These are phyloP conservation scores for Phytophthora pseudosyringae DNA, from an alignment of 352 stramenopile genomes.

Conservation along the genomic window DNA sequence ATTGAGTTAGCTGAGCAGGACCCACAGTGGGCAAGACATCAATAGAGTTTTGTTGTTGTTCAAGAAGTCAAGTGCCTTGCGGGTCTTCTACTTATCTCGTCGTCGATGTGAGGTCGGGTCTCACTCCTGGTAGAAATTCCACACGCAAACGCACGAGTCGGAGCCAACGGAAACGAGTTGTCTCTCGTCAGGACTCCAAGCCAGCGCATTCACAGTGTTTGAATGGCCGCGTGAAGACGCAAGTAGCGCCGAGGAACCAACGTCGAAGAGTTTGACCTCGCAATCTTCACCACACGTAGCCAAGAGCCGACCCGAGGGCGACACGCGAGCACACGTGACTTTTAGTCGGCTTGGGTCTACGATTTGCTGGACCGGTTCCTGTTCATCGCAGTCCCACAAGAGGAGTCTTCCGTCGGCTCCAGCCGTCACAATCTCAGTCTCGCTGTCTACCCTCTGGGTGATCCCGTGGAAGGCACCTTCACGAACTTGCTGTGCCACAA, in stretches of 20 bases:
- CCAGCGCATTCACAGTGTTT: constrained; percentile 68
- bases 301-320: constrained; percentile 76
- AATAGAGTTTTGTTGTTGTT: constrained; percentile 29
- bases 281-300: constrained; percentile 85
- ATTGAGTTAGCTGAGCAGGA: constrained; percentile 4
- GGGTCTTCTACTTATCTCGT: constrained; percentile 1
- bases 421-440: constrained; percentile 91
- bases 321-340: constrained; percentile 57
- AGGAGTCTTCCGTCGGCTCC: constrained; percentile 84
- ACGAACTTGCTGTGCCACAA: constrained; percentile 84
- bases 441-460: constrained; percentile 87
- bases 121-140: constrained; percentile 86
- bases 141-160: constrained; percentile 91
- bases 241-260: constrained; percentile 50
- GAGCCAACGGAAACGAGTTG: constrained; percentile 91
- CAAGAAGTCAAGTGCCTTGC: constrained; percentile 1
- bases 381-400: constrained; percentile 92
- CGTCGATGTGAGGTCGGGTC: not conserved
- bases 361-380: constrained; percentile 72
- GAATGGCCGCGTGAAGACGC: constrained; percentile 70
- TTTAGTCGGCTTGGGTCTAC: constrained; percentile 51
- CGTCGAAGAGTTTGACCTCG: constrained; percentile 82
- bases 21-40: not conserved
- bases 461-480: constrained; percentile 82
- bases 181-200: constrained; percentile 92